Base-by-base conservation (phyloP, 257 asterid genomes). In the Gynochthodes officinalis region DNA sequence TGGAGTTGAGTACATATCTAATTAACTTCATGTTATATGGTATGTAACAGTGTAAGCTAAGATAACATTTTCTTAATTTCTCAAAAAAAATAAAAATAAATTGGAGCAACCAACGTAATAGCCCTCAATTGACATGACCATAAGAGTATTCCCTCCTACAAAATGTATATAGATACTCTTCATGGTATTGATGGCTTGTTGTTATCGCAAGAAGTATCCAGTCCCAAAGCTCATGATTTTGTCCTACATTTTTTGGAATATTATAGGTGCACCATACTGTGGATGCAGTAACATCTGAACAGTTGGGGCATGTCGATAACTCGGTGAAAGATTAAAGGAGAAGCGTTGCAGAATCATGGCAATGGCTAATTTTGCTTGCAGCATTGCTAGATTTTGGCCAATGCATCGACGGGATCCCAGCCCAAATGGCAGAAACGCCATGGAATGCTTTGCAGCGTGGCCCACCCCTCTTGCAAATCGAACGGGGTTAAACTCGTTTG, bases 341-440 rank as follows among this genome's bases (percentile, higher is more conserved):
- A 91, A 87, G 35, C 91, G 81, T 49, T 88, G 97, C 39, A 91
- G 81, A 7, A 91, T 83, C 91, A 91, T 88, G 7, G 97, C 83
- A 1, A 94, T 57, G 25, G 90, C 91, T 23, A 94, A 67, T 67
- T 87, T 94, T 46, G 96, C 95, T 67, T 94, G 96, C 32, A 94
- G n/a, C 6, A 88, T 68, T 58, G 98, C 97, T 23, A 94, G 78
- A 64, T 94, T 88, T 68, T 94, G 97, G 21, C 98, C 98, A 53
- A 91, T 76, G 88, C 97, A 94, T 0, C 94, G 82, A 54, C 96
- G 96, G 1, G 88, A 75, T 5, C 98, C 98, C 32, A 87, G 30
- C 42, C 98, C 98, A 57, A 94, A 94, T 0, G 98, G 96, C 88
- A 94, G 79, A 81, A 87, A 91, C 0, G 97, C 96, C 93, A 82